phyloP scores from a whole-genome alignment of 495 filamentous ascomycete species.

The Daldinia vernicosa region DNA sequence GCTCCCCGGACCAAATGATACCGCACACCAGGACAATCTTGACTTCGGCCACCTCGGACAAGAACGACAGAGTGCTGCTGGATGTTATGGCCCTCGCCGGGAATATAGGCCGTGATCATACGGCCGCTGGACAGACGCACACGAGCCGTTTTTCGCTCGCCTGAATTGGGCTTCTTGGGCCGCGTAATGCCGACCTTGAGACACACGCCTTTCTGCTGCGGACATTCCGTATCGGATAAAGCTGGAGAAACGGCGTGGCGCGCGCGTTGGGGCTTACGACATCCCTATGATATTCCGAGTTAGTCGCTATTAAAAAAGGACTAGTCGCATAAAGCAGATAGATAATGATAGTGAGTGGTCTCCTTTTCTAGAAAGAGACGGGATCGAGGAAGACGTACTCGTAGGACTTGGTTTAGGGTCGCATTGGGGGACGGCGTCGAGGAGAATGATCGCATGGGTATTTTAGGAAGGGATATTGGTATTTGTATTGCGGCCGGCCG shows the following conservation, averaged over 20 bases:
- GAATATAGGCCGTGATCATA: constrained; percentile 89
- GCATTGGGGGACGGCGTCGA: constrained; percentile 59
- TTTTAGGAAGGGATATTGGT: constrained; percentile 24
- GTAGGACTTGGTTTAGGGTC: constrained; percentile 69
- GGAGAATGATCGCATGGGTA: constrained; percentile 55
- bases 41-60: constrained; percentile 85
- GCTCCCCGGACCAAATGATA: constrained; percentile 93
- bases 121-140: constrained; percentile 87
- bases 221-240: constrained; percentile 69
- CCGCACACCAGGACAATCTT: constrained; percentile 98
- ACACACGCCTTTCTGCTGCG: constrained; percentile 94
- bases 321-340: too few species aligned
- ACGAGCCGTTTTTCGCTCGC: constrained; percentile 89
- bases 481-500: constrained; percentile 41
- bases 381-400: constrained; percentile 49
- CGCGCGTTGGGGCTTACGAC: constrained; percentile 75
- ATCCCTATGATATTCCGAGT: constrained; percentile 60
- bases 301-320: neutral
- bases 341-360: too few species aligned
- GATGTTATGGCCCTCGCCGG: constrained; percentile 97
- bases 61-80: constrained; percentile 98
- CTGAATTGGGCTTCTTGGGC: constrained; percentile 99
- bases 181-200: constrained; percentile 89
- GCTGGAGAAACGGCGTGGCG: constrained; percentile 89
- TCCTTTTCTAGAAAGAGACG: neutral